Percentiles rank a stretch among this genome's conserved stretches.
phyloP scores from a whole-genome alignment of 352 stramenopile genomes.

The Phytopythium sindhum region DNA sequence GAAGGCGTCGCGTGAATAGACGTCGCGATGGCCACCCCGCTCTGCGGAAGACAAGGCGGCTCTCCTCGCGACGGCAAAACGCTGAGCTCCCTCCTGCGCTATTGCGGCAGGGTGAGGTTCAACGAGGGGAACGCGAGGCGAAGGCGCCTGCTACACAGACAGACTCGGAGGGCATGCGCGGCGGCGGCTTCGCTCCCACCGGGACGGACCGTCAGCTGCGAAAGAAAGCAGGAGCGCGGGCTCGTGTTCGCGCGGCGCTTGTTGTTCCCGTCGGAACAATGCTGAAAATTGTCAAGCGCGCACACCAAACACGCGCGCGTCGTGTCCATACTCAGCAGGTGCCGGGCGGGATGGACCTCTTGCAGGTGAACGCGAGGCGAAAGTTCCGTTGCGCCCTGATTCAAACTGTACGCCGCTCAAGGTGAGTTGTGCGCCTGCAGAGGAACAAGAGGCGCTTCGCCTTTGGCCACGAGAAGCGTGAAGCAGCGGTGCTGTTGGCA shows the following conservation, averaged over 20 bases:
- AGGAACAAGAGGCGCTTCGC: too few species aligned
- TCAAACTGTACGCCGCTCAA: too few species aligned
- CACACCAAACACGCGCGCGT: too few species aligned
- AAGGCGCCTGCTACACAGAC: too few species aligned
- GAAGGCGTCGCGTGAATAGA: slow-evolving; percentile 1
- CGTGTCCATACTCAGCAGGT: neutral
- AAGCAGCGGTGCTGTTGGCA: neutral
- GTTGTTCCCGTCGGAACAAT: slow-evolving; percentile 2
- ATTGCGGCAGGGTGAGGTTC: neutral
- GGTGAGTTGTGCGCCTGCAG: too few species aligned
- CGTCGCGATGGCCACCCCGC: neutral
- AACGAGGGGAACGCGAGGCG: neutral
- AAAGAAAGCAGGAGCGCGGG: neutral
- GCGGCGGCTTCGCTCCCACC: neutral
- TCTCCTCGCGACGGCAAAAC: neutral
- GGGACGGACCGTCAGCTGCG: slow-evolving; percentile 1
- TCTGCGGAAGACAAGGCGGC: too few species aligned
- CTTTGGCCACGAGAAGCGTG: too few species aligned
- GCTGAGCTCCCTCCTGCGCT: slow-evolving; percentile 3
- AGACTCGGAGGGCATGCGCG: too few species aligned
- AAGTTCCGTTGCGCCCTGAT: neutral
- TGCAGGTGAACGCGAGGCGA: neutral
- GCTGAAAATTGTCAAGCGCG: neutral
- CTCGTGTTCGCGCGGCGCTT: too few species aligned
- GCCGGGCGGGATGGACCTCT: neutral